Percentiles rank a stretch among this genome's conserved stretches.
phyloP scores from a whole-genome alignment of 2,329 filamentous ascomycete genomes.

The Aspergillus pseudonomiae region DNA sequence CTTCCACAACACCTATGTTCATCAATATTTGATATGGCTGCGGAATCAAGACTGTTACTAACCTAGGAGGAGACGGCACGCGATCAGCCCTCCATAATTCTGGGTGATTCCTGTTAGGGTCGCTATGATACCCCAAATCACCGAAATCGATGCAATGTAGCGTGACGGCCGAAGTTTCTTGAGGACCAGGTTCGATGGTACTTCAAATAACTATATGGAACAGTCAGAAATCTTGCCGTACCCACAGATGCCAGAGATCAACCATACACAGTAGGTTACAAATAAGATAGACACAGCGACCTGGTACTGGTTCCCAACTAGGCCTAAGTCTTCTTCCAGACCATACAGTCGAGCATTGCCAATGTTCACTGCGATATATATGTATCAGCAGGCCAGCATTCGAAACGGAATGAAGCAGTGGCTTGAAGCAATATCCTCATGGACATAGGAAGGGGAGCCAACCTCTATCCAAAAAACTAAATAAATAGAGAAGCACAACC shows the following conservation, averaged over 20 bases:
- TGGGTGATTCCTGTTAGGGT: constrained; percentile 65
- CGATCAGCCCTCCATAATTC: constrained; percentile 67
- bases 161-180: constrained; percentile 65
- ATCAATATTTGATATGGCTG: neutral
- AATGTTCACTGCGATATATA: constrained; percentile 61
- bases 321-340: constrained; percentile 63
- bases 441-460: constrained; percentile 4
- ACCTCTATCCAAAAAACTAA: constrained; percentile 72
- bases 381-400: neutral
- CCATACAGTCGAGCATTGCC: constrained; percentile 70
- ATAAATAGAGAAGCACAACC: constrained; percentile 61
- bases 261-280: constrained; percentile 60
- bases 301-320: constrained; percentile 70
- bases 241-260: neutral
- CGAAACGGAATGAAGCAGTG: neutral
- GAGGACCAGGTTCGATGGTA: constrained; percentile 67
- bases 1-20: constrained; percentile 62
- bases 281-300: constrained; percentile 68
- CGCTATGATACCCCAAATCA: constrained; percentile 58
- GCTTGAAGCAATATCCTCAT: neutral
- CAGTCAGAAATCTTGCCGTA: constrained; percentile 10
- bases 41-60: neutral
- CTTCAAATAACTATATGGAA: constrained; percentile 54
- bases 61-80: constrained; percentile 65
- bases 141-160: constrained; percentile 60